Base-by-base conservation (phyloP, 805 yeast genomes). In the Tetrapisispora taiwanensis region DNA sequence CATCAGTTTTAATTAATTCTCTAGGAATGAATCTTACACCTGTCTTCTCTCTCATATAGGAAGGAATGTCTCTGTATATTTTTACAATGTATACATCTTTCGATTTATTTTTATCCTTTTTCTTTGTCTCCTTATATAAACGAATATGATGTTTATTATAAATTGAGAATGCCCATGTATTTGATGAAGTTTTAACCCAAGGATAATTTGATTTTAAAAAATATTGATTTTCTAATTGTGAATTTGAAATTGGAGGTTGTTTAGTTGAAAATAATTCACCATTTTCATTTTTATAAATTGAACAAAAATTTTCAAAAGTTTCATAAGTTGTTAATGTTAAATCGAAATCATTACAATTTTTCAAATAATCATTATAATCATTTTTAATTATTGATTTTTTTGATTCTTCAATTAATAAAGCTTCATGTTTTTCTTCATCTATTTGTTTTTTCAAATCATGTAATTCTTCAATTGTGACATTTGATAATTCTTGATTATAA, bases 251-350 rank as follows among this genome's bases (percentile, higher is more conserved):
- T 15, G 24, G 26, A 2, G 5, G 7, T 17, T 33, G 18, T n/a
- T 24, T 17, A 7, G 19, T 24, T 12, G 4, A 6, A n/a, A 5
- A 12, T 13, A 32, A 26, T n/a, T 27, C 3, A 10, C 32, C 40
- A 27, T 18, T 28, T 14, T n/a, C 26, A 28, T 37, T 30, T 32
- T 12, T 31, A 13, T 22, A 26, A 7, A 34, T 39, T 22, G 48
- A 46, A 13, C 55, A 45, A 41, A 63, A 68, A 6, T 67, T 64
- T 9, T 59, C 52, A 43, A 73, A 67, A 3, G 68, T 67, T 34
- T 68, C 68, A 46, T 65, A 65, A 0, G 74, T 63, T 3, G 65
- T 60, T 46, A 71, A 56, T 1, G 65, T 61, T 13, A 62, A 45
- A 36, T 69, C 59, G 10, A 61, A 49, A 4, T 61, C 49, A n/a